Evolutionary conservation across 306 rosid species (phyloP).

Genomic region (Quercus glauca): DNA sequence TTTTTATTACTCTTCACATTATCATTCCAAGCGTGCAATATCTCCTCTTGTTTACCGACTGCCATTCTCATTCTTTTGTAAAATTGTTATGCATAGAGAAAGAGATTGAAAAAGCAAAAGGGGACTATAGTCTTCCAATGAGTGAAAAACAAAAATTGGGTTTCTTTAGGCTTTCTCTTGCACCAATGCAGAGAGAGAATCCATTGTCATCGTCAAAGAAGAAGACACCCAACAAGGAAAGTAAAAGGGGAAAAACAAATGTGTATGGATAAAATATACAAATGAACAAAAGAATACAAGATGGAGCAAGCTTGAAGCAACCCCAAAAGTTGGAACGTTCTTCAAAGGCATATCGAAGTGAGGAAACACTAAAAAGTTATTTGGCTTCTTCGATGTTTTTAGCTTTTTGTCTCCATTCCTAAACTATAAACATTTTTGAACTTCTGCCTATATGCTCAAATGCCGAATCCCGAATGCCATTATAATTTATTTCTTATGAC

Average conservation of each 20-base stretch:
- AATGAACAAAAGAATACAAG: constrained; percentile 27
- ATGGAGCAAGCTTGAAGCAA: constrained; percentile 55
- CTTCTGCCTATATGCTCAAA: not conserved
- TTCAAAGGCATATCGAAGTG: constrained; percentile 37
- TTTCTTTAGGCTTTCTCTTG: constrained; percentile 68
- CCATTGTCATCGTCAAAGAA: constrained; percentile 54
- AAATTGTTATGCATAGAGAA: not conserved
- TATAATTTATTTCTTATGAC: constrained; percentile 7
- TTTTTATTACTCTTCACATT: not conserved
- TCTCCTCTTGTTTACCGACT: constrained; percentile 5
- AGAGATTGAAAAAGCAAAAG: constrained; percentile 28
- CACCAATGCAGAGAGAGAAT: constrained; percentile 60
- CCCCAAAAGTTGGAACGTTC: constrained; percentile 49
- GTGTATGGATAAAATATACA: constrained; percentile 7
- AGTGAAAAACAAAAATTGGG: constrained; percentile 17
- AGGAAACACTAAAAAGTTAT: constrained; percentile 26
- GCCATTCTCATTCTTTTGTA: constrained; percentile 8
- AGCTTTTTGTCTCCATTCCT: constrained; percentile 28
- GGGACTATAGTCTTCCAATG: not conserved
- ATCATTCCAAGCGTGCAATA: constrained; percentile 30
- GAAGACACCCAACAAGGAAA: constrained; percentile 51
- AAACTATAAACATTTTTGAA: not conserved
- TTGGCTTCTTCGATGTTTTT: constrained; percentile 29
- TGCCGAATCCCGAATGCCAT: not conserved
- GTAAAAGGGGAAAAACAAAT: constrained; percentile 31